Evolutionary conservation across 2,329 filamentous ascomycete genomes (phyloP), one percentile per base, ranked within the genome.

Genomic region (Scedosporium apiospermum): DNA sequence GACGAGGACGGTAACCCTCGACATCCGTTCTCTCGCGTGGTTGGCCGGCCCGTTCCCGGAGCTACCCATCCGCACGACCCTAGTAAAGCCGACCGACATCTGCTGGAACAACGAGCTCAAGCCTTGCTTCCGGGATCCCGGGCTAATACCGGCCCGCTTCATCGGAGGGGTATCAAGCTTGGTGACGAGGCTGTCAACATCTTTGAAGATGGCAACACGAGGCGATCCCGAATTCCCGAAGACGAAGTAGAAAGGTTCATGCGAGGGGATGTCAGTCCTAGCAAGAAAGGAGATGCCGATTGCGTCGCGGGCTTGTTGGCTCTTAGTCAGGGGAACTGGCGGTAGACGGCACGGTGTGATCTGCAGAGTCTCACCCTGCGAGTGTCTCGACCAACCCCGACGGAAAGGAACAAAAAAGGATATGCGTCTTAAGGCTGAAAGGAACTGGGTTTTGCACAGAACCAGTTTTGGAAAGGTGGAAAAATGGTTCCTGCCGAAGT

Each of bases 271-370:
- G 80, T 85, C 65, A 85, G 84, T 70, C 87, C 85, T 7, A 87
- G 87, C 71, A 91, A 91, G 74, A 87, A 86, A 71, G 84, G 87
- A 63, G 93, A 97, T 71, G 80, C 96, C 73, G 91, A 96, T 71
- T 96, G 91, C 70, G 88, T 96, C 57, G 91, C 93, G 62, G 91
- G 91, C n/a, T 76, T 98, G 66, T 74, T 97, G 65, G 93, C 90
- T 60, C 80, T 98, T 57, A 96, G 91, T 69, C 90, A 96, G 75
- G 93, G 93, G n/a, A 91, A 91, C 70, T 97, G 93, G 92, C 61
- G 61, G 61, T 66, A 57, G 61, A 53, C 58, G 26, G 41, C 49
- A 62, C 58, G 34, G 2, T 57, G 9, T 57, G 46, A 55, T 41
- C n/a, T 4, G n/a, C 23, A 34, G 38, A 51, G 38, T 58, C 44